A percentile compares a stretch with the other conserved stretches of the same genome.
Conservation (phyloP, 2,329 filamentous ascomycete genomes). For the Stachybotrys chlorohalonatus region DNA sequence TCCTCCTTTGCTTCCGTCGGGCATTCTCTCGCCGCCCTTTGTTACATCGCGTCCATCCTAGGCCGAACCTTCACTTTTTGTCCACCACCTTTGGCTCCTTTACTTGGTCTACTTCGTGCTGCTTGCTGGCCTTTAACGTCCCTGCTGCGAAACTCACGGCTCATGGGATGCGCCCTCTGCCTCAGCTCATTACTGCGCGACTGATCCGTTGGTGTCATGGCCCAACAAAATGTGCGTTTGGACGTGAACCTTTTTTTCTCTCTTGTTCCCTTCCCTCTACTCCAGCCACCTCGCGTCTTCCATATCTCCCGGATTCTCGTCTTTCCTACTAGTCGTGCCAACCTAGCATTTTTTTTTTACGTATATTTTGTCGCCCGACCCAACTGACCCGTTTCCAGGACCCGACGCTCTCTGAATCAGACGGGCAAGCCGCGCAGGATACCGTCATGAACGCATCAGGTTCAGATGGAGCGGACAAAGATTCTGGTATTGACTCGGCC, state of each 20-base stretch:
- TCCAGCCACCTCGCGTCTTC: conserved; percentile 3
- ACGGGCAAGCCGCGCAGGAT: conserved; percentile 22
- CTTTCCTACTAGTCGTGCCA: not conserved
- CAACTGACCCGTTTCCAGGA: conserved; percentile 15
- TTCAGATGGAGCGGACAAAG: conserved; percentile 38
- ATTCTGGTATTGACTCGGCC: conserved; percentile 40
- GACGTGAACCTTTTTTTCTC: conserved; percentile 7
- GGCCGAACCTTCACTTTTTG: not conserved
- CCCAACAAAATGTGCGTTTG: conserved; percentile 27
- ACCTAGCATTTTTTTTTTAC: not conserved
- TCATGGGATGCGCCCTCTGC: conserved; percentile 7
- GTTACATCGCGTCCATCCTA: not conserved
- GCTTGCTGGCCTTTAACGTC: not conserved
- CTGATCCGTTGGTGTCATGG: conserved; percentile 25
- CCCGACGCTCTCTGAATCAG: conserved; percentile 22
- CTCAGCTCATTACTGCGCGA: conserved; percentile 23
- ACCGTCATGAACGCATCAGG: conserved; percentile 39
- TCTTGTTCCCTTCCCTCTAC: conserved; percentile 9
- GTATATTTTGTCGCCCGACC: not conserved
- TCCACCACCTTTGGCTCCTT: not conserved
- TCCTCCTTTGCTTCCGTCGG: conserved; percentile 2
- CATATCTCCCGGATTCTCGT: not conserved
- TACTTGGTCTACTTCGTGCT: not conserved
- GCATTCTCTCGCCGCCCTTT: not conserved
- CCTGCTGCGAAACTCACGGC: not conserved